Base-by-base conservation (phyloP, 208 protist species). In the Wallacemonas rigidus region DNA sequence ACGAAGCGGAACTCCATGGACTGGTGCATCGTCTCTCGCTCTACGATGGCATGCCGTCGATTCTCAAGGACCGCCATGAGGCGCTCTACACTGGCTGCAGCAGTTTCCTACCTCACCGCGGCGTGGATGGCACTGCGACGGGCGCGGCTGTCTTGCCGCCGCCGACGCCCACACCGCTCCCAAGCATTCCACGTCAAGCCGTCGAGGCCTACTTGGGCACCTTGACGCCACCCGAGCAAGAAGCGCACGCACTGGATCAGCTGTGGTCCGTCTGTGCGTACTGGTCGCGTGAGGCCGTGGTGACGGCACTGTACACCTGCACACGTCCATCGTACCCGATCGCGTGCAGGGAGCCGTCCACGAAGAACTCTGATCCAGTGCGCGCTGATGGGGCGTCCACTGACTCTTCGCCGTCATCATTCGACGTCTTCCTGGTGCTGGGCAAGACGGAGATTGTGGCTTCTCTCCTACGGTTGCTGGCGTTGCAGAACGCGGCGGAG, bases 1-100 rank as follows among this genome's bases (percentile, higher is more conserved):
- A 62, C 75, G 58, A 70, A 15, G 86, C 75, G 26, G 43, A 35
- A 48, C 78, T 91, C 43, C 12, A 14, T 36, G 86, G 86, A 17
- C 41, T 57, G 15, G 86, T 83, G 51, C 67, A 73, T 41, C 78
- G 71, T 53, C 38, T 45, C 15, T 44, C 68, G 68, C 56, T 72
- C 36, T 65, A 35, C 43, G 44, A 65, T 41, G 60, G 41, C 60
- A 17, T 39, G 40, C 60, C 40, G 12, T 36, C 60, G 43, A 38
- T 48, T 3, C 11, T n/a, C 60, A 65, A 65, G 60, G 60, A 65
- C 15, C 60, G 60, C 40, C 38, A 41, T 14, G 60, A 65, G 60
- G 26, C 60, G 60, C 60, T 65, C 60, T 65, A 65, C 60, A 48
- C 40, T 9, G 60, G 60, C 60, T 50, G 17, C 60, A 44, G 41